Conservation (phyloP, 495 filamentous ascomycete genomes). For the Neurospora hispaniola region DNA sequence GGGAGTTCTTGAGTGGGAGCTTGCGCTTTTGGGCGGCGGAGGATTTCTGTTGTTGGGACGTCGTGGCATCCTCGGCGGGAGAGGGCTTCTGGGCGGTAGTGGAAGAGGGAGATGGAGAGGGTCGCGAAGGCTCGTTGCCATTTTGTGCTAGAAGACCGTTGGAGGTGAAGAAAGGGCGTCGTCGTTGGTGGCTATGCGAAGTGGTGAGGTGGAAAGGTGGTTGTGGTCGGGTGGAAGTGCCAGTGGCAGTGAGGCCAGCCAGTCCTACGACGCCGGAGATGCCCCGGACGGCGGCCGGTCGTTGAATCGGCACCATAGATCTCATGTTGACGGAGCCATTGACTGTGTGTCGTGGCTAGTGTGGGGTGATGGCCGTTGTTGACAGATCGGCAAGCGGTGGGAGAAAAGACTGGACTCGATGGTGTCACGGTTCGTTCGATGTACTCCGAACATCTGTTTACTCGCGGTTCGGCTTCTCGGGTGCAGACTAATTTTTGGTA, state of each 20-base stretch:
- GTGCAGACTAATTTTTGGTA: background rate
- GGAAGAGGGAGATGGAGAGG: background rate
- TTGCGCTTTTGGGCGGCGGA: conserved; percentile 28
- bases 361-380: background rate
- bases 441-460: background rate
- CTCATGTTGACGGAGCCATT: conserved; percentile 22
- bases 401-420: background rate
- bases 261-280: conserved; percentile 1
- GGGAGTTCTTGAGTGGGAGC: conserved; percentile 33
- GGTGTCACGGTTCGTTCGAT: background rate
- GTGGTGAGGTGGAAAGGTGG: conserved; percentile 7
- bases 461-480: background rate
- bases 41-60: background rate
- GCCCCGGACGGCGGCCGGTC: conserved; percentile 5
- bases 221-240: conserved; percentile 20
- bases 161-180: conserved; percentile 32
- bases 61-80: background rate
- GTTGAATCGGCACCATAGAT: conserved; percentile 11
- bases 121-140: conserved; percentile 11
- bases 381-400: background rate
- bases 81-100: conserved; percentile 1
- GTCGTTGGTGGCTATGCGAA: conserved; percentile 19
- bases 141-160: conserved; percentile 24
- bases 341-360: background rate
- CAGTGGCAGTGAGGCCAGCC: conserved; percentile 2